Conservation (phyloP, 495 filamentous ascomycete genomes). For the Pseudoneurospora amorphoporcata region DNA sequence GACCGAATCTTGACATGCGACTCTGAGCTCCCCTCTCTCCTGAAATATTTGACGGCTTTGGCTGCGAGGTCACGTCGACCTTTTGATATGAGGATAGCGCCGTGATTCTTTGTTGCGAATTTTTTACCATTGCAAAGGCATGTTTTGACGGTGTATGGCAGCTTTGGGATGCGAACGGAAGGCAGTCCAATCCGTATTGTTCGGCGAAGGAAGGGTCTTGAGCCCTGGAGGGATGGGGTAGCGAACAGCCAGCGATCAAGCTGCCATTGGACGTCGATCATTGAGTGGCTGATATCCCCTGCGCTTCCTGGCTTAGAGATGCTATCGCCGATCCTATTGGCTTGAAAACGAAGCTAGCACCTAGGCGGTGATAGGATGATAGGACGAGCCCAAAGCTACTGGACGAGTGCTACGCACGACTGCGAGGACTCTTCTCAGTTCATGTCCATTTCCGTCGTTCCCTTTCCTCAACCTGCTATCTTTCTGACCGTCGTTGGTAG, state of each 20-base stretch:
- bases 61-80: neutral
- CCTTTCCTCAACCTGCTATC: neutral
- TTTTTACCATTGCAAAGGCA: neutral
- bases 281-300: neutral
- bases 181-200: neutral
- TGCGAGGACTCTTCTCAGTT: neutral
- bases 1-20: neutral
- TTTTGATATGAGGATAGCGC: neutral
- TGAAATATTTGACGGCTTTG: neutral
- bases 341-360: neutral
- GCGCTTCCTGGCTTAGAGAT: neutral
- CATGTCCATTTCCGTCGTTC: neutral
- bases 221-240: neutral
- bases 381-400: neutral
- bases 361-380: neutral
- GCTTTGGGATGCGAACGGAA: neutral
- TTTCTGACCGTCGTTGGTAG: neutral
- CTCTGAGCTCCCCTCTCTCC: neutral
- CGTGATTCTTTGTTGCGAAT: neutral
- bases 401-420: neutral
- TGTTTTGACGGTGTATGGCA: neutral
- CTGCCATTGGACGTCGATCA: neutral
- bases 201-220: neutral
- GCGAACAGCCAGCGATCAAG: neutral
- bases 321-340: neutral